Base-by-base conservation (phyloP, 441 rosid genomes). In the Adansonia madagascariensis region DNA sequence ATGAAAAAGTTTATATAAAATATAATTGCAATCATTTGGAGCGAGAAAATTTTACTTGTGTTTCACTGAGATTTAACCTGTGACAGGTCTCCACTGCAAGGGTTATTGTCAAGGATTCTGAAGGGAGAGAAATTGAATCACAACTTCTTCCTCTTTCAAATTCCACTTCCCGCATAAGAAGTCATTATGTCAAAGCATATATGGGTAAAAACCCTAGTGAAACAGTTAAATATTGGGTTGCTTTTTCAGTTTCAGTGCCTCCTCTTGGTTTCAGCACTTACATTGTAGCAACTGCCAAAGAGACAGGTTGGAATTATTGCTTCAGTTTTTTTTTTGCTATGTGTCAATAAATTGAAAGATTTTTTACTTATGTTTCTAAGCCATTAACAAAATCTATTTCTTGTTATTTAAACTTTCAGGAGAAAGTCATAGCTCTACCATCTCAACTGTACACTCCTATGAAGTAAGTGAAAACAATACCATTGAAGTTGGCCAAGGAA, bases 211-310 rank as follows among this genome's bases (percentile, higher is more conserved):
- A 77, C 55, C 88, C 90, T 2, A 79, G 76, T 35, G 86, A 82
- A 65, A 78, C 82, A 60, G 80, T 84, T 35, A 88, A 86, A 79
- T 78, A 89, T 79, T 86, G 87, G 87, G 88, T 91, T 77, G 90
- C 89, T 46, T 91, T 91, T 80, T 79, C 88, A 71, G 94, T 83
- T 78, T 84, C 94, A 66, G 89, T 91, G 69, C 94, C 94, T 79
- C 86, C 94, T 82, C 90, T 91, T 63, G 94, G 92, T 82, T 89
- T 86, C 84, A 89, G 86, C 85, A 86, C 92, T 35, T 91, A 89
- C 77, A 80, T 82, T 77, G 83, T 91, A 73, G 87, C 89, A 75
- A 78, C 76, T 80, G 84, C 92, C 70, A 89, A 87, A 79, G 85
- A 81, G 71, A 84, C 89, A 89, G 92, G 95, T 91, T 77, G 72